Base-by-base conservation (phyloP, 1,284 basidiomycete genomes). In the Trichosporon ovoides region DNA sequence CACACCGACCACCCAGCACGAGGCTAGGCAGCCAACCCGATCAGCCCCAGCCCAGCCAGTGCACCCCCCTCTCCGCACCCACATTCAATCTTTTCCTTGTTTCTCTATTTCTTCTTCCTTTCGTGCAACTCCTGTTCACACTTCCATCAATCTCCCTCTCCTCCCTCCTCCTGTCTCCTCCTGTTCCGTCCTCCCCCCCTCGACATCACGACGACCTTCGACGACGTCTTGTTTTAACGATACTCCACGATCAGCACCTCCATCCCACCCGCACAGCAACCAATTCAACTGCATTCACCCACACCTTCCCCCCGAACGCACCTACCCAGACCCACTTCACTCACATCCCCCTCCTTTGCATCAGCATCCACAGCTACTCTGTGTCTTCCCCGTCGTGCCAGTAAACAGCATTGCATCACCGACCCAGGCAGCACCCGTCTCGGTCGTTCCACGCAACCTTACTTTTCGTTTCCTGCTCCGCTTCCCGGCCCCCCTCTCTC, bases 251-350 rank as follows among this genome's bases (percentile, higher is more conserved):
- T 43, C 35, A 28, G 35, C 48, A 34, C 19, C 37, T 24, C 56
- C 52, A 52, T 33, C 64, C 55, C 57, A 49, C 46, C 63, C 50
- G 20, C 43, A 18, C 19, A 36, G 33, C 20, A 19, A 40, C 19
- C 43, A 22, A 31, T 22, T 22, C n/a, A 31, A 5, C 20, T 19
- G 19, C 50, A 37, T 24, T 22, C 51, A 31, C 28, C 28, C 28
- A 9, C 28, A 31, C 5, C 28, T 5, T 9, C 5, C 28, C 5
- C 28, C 4, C 28, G 28, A 4, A 31, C 28, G 28, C 28, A 31
- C 28, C 28, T 9, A 4, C 4, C 28, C 28, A 31, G n/a, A n/a
- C n/a, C n/a, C n/a, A n/a, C 28, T 9, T 5, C 28, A 9, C 5
- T 9, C 28, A 31, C 28, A 31, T 9, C 28, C 9, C 9, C 5